phyloP scores from a whole-genome alignment of 2,329 filamentous ascomycete genomes.

The Claviceps sorghi region DNA sequence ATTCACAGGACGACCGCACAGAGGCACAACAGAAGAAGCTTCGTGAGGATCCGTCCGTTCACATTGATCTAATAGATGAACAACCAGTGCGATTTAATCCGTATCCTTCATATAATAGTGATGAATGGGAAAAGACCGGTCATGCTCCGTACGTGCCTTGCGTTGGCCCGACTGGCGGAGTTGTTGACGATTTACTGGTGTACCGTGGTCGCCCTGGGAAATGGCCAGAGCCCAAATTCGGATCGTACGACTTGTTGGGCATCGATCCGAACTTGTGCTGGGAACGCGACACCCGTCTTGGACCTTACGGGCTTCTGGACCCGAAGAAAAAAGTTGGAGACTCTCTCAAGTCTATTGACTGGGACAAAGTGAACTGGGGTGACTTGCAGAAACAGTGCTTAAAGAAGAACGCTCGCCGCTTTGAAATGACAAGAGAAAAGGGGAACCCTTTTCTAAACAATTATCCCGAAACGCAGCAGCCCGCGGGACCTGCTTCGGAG shows the following conservation, averaged over 20 bases:
- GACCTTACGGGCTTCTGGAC: conserved; percentile 45
- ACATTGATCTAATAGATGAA: conserved; percentile 27
- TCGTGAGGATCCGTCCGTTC: conserved; percentile 18
- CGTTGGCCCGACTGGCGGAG: conserved; percentile 45
- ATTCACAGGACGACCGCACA: conserved; percentile 23
- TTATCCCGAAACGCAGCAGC: conserved; percentile 22
- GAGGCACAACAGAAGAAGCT: conserved; percentile 18
- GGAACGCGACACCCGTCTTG: conserved; percentile 54
- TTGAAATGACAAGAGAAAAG: conserved; percentile 25
- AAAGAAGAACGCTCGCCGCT: conserved; percentile 52
- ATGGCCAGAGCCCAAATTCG: conserved; percentile 48
- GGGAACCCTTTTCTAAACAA: conserved; percentile 29
- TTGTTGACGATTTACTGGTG: conserved; percentile 45
- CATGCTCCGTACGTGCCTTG: conserved; percentile 49
- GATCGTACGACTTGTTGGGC: conserved; percentile 44
- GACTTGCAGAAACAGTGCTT: conserved; percentile 52
- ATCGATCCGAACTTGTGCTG: conserved; percentile 52
- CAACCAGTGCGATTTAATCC: conserved; percentile 49
- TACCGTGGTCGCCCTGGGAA: conserved; percentile 45
- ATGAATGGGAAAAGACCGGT: conserved; percentile 40
- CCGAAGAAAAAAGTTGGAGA: conserved; percentile 30
- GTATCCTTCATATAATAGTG: conserved; percentile 55
- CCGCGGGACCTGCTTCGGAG: conserved; percentile 7
- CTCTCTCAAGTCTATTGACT: conserved; percentile 30
- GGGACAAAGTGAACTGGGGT: conserved; percentile 56